Evolutionary conservation across 2,329 filamentous ascomycete species (phyloP).

Genomic region (Tolypocladium paradoxum): DNA sequence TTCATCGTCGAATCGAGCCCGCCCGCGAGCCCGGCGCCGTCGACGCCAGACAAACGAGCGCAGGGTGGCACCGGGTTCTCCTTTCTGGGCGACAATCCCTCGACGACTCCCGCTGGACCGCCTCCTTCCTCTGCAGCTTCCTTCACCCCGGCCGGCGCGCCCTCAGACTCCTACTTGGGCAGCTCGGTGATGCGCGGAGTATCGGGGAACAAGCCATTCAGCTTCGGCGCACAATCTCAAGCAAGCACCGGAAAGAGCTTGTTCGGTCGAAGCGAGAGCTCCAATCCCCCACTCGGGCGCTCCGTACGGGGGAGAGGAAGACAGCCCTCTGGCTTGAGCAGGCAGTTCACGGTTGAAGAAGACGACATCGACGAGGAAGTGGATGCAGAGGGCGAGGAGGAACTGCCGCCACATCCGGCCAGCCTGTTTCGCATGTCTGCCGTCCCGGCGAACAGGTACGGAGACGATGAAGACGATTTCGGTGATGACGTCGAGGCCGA

Average conservation of each 20-base stretch:
- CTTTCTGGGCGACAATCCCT: slow-evolving; percentile 32
- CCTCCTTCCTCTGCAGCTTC: slow-evolving; percentile 42
- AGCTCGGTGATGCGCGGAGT: slow-evolving; percentile 40
- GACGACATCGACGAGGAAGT: slow-evolving; percentile 21
- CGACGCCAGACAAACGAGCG: slow-evolving; percentile 35
- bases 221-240: slow-evolving; percentile 24
- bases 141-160: slow-evolving; percentile 46
- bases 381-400: slow-evolving; percentile 23
- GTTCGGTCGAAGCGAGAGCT: slow-evolving; percentile 24
- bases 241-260: slow-evolving; percentile 22
- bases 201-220: slow-evolving; percentile 26
- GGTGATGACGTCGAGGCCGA: slow-evolving; percentile 23
- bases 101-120: slow-evolving; percentile 42
- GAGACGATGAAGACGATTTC: slow-evolving; percentile 12
- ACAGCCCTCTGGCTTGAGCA: slow-evolving; percentile 42
- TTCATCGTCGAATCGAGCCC: slow-evolving; percentile 34
- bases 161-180: slow-evolving; percentile 42
- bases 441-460: slow-evolving; percentile 5
- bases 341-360: slow-evolving; percentile 22
- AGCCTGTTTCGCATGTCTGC: slow-evolving; percentile 21
- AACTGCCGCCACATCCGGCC: slow-evolving; percentile 19
- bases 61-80: slow-evolving; percentile 23
- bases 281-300: slow-evolving; percentile 35
- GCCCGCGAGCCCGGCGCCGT: slow-evolving; percentile 31
- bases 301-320: slow-evolving; percentile 31